A percentile compares a stretch with the other conserved stretches of the same genome.
phyloP scores from a whole-genome alignment of 2,329 filamentous ascomycete species.

The Fusarium drepaniforme region DNA sequence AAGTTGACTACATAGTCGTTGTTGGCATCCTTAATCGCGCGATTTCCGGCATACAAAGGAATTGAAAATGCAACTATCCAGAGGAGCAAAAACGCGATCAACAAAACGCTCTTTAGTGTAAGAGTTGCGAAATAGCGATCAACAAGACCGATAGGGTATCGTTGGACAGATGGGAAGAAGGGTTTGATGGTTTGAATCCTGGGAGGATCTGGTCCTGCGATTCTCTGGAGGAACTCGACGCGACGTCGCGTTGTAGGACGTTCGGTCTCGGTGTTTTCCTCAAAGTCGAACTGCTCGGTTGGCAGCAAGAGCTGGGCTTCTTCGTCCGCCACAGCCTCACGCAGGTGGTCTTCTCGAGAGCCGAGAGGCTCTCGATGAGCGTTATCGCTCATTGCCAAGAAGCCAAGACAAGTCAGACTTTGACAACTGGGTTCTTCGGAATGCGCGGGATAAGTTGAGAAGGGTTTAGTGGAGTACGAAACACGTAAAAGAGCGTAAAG shows the following conservation, averaged over 20 bases:
- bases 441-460: background rate
- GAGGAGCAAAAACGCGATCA: background rate
- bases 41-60: background rate
- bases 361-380: background rate
- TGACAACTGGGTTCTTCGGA: background rate
- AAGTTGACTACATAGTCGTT: background rate
- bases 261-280: background rate
- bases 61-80: background rate
- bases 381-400: background rate
- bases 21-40: background rate
- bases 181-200: background rate
- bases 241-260: background rate
- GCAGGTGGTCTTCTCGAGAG: background rate
- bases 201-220: background rate
- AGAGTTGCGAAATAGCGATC: background rate
- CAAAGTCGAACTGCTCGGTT: background rate
- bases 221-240: background rate
- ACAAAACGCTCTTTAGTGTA: background rate
- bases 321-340: background rate
- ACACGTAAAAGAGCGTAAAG: background rate
- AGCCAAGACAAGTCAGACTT: background rate
- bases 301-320: background rate
- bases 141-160: background rate
- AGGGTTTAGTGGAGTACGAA: too few relatives aligned
- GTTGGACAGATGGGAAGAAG: background rate